Evolutionary conservation across 139 green algal genomes (phyloP).

Genomic region (Closterium sp.): DNA sequence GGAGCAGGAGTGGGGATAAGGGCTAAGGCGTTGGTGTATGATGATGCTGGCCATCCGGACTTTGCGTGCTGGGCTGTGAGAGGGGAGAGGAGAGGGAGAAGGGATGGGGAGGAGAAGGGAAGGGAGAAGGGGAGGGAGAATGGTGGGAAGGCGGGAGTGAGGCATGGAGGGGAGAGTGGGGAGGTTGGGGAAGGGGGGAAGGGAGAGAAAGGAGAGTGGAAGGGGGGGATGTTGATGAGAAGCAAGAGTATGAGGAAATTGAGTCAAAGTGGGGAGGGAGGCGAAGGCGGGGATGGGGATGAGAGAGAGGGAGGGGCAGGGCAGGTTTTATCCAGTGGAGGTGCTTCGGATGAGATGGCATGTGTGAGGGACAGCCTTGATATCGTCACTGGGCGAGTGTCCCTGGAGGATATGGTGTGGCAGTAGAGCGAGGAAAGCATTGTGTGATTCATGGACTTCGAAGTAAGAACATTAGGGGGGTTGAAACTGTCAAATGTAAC

Average conservation of each 20-base stretch:
- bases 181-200: neutral
- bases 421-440: neutral
- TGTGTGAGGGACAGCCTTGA: neutral
- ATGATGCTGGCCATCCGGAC: neutral
- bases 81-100: neutral
- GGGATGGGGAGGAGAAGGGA: neutral
- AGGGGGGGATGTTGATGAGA: conserved; percentile 7
- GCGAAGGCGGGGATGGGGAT: neutral
- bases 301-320: neutral
- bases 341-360: neutral
- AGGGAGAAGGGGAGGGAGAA: neutral
- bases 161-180: neutral
- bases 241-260: neutral
- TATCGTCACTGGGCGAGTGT: neutral
- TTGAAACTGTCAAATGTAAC: no score
- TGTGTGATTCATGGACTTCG: no score
- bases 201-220: neutral
- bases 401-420: neutral
- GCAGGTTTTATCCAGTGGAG: neutral
- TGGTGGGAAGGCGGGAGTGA: neutral
- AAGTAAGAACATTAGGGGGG: no score
- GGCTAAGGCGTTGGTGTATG: neutral
- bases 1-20: neutral
- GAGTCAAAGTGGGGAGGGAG: neutral
- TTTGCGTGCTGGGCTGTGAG: neutral